Percentiles rank a stretch among this genome's conserved stretches.
These are phyloP conservation scores for Penicillium sp. DNA, from an alignment of 2,329 filamentous ascomycete species.

Conservation along the genomic window DNA sequence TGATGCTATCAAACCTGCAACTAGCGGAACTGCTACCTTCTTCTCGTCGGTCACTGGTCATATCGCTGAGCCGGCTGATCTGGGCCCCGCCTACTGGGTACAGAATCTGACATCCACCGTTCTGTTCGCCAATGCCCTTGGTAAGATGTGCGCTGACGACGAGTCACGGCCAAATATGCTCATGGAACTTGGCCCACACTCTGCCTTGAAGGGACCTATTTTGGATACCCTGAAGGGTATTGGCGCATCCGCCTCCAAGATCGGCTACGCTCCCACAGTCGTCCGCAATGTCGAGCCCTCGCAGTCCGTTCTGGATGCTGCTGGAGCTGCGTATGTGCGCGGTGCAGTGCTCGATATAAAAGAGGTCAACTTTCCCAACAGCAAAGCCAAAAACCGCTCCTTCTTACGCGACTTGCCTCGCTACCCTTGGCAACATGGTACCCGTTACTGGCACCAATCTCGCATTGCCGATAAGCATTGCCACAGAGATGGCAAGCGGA, in stretches of 20 bases:
- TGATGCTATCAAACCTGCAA: slow-evolving; percentile 13
- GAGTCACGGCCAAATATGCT: slow-evolving; percentile 16
- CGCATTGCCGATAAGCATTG: slow-evolving; percentile 36
- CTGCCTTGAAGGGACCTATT: slow-evolving; percentile 34
- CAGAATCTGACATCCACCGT: slow-evolving; percentile 26
- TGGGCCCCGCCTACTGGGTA: slow-evolving; percentile 28
- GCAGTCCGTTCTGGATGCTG: slow-evolving; percentile 24
- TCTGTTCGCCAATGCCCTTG: slow-evolving; percentile 21
- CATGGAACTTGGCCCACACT: slow-evolving; percentile 39
- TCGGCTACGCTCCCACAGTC: slow-evolving; percentile 23
- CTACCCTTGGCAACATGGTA: slow-evolving; percentile 53
- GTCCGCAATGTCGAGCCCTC: slow-evolving; percentile 23
- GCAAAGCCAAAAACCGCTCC: slow-evolving; percentile 11
- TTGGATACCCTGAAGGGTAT: slow-evolving; percentile 26
- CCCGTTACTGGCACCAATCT: slow-evolving; percentile 46
- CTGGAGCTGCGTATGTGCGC: slow-evolving; percentile 18
- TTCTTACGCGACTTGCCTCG: slow-evolving; percentile 37
- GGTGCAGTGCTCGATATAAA: slow-evolving; percentile 18
- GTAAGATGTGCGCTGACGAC: slow-evolving; percentile 18
- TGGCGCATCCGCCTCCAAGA: slow-evolving; percentile 11
- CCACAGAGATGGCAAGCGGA: slow-evolving; percentile 19
- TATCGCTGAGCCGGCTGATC: slow-evolving; percentile 12
- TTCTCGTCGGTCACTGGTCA: slow-evolving; percentile 21
- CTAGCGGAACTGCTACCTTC: slow-evolving; percentile 15
- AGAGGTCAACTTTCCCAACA: slow-evolving; percentile 19